Percentiles rank a stretch among this genome's conserved stretches.
Evolutionary conservation across 176 grass and related monocot species (phyloP).

Genomic region (Zea mays): DNA sequence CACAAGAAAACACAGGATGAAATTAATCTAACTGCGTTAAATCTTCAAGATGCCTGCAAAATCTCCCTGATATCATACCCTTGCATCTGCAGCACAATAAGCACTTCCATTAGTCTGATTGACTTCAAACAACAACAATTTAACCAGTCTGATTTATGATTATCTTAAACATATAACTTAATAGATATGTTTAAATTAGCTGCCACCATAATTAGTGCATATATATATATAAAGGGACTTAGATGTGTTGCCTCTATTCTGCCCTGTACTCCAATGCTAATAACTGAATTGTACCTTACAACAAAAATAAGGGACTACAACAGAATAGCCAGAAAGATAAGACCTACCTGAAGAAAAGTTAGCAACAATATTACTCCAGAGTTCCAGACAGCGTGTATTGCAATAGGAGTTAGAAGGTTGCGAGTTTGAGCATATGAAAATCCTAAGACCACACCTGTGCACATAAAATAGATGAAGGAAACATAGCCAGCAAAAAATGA

Average conservation of each 20-base stretch:
- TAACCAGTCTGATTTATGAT: background rate
- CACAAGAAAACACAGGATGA: background rate
- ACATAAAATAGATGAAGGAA: background rate
- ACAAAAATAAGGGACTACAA: background rate
- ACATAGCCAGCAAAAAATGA: background rate
- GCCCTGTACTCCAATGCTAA: background rate
- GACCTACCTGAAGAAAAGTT: constrained; percentile 85
- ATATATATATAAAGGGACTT: background rate
- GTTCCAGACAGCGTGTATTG: constrained; percentile 87
- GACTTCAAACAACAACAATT: background rate
- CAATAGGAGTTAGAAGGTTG: constrained; percentile 88
- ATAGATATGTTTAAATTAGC: background rate
- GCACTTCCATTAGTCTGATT: constrained; percentile 17
- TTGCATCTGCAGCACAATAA: constrained; percentile 62
- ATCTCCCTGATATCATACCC: constrained; percentile 87
- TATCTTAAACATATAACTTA: background rate
- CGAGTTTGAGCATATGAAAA: constrained; percentile 91
- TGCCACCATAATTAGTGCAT: background rate
- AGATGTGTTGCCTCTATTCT: background rate
- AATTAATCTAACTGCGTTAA: constrained; percentile 30
- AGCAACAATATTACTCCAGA: constrained; percentile 88
- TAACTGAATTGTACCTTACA: background rate
- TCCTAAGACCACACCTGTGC: constrained; percentile 75
- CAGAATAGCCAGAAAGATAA: background rate
- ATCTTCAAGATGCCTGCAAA: constrained; percentile 64